Evolutionary conservation across 768 basidiomycete genomes (phyloP), one percentile per base, ranked within the genome.

Genomic region (Phylloporus sp.): DNA sequence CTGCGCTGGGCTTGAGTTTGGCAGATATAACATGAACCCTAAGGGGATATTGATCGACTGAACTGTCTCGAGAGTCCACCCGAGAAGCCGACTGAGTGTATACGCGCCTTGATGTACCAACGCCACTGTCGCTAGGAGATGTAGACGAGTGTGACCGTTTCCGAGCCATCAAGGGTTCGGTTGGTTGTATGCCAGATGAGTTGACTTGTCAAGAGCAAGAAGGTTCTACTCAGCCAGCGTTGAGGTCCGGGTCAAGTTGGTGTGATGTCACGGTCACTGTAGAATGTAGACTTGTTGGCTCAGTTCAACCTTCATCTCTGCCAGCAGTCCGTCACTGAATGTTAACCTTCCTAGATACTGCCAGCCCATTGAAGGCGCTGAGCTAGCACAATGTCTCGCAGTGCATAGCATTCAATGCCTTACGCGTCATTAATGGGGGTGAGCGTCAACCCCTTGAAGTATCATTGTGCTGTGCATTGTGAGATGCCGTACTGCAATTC

Each of bases 11-110:
- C 6, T 52, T 41, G 36, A 75, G 31, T 47, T 74, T 75, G 5
- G 65, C 64, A 35, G 61, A 54, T 50, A 75, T 57, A 49, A 74
- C 63, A 50, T 68, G 47, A 27, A 74, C 43, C 42, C 43, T 59
- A 1, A 68, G 16, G 45, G 52, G 43, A 34, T 32, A 20, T 20
- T 36, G 49, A 22, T 57, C 54, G 13, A 51, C 43, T 16, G 55
- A 47, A 36, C 31, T 47, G 8, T 49, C 46, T 9, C 31, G 34
- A 8, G 42, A 49, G 23, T 55, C 54, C 28, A 26, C 16, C 20
- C 57, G 50, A n/a, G 55, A 53, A 45, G 32, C 41, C 27, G 42
- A 47, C 27, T 16, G 12, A 2, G 35, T 23, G 22, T 45, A 45
- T 9, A 13, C 22, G 24, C 58, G 59, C 44, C 58, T 60, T 43